Base-by-base conservation (phyloP, 371 early-diverging fungal species). In the Mortierella sp. region DNA sequence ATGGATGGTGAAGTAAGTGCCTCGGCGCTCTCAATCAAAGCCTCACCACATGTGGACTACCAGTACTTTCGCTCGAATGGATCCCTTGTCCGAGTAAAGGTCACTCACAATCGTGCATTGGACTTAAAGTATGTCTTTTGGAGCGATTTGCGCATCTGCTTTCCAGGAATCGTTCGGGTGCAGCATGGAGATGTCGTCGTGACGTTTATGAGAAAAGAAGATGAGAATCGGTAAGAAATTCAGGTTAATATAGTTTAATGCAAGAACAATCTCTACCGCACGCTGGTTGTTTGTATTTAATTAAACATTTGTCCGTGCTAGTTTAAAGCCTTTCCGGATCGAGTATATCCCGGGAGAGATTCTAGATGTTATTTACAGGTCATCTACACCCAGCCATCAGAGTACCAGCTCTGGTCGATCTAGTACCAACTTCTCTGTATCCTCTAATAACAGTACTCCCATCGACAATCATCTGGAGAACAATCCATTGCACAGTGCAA, bases 1-100 rank as follows among this genome's bases (percentile, higher is more conserved):
- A 57, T 57, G 57, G 57, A 57, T 7, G 31, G 22, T 34, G 57
- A 57, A 31, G 57, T 31, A 57, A 57, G 17, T 22, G 22, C 57
- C 31, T 57, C 57, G 3, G 8, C 8, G 34, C 34, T 34, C 23
- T 57, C 35, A 34, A 34, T 10, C 57, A 34, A 57, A 31, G 35
- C 31, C 34, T 57, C 57, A 12, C 34, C 34, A 0, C 17, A 57
- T 32, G 34, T 37, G 13, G 66, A 72, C 28, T 68, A 68, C 54
- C 75, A 74, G 65, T 64, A 45, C 47, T 68, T 74, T 40, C 69
- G 69, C 23, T 68, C 75, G 6, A 49, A 51, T 28, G 69, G 64
- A 13, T 49, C 51, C 15, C 54, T 74, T 51, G 54, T 74, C 45
- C 64, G 68, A 12, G 34, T 74, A 42, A 57, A 64, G 32, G 64